Evolutionary conservation across 2,329 filamentous ascomycete species (phyloP).

Genomic region (Parafenestella ontariensis): DNA sequence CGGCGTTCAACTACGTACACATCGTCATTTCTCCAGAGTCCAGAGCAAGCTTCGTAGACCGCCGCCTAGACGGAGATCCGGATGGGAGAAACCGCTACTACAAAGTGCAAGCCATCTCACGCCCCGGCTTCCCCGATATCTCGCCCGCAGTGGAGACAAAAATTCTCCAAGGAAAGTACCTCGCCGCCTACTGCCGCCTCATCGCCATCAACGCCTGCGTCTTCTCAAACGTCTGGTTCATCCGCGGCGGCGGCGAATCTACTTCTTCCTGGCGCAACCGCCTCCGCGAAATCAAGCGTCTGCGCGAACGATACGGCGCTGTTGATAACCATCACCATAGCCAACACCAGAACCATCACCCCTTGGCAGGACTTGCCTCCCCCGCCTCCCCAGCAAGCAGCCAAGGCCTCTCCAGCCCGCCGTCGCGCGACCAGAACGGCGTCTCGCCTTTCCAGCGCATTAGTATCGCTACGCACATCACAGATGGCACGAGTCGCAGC

Average conservation of each 20-base stretch:
- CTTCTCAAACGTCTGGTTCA: constrained; percentile 89
- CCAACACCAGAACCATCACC: too few species aligned
- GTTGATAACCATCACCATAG: constrained; percentile 9
- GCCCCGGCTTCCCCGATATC: constrained; percentile 87
- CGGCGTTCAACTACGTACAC: constrained; percentile 95
- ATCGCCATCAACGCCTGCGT: constrained; percentile 92
- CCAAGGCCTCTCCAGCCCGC: constrained; percentile 36
- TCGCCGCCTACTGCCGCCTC: constrained; percentile 86
- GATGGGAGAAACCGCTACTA: constrained; percentile 69
- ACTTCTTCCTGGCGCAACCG: constrained; percentile 89
- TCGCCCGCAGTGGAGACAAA: constrained; percentile 90
- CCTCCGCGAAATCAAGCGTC: constrained; percentile 80
- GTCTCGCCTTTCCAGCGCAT: constrained; percentile 43
- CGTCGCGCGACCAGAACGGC: constrained; percentile 37
- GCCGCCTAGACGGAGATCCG: constrained; percentile 50
- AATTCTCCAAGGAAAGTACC: constrained; percentile 80
- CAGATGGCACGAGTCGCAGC: constrained; percentile 47
- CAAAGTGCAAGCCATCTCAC: constrained; percentile 87
- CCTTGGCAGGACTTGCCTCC: constrained; percentile 16
- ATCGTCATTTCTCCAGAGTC: constrained; percentile 94
- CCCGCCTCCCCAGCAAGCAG: constrained; percentile 31
- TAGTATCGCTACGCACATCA: constrained; percentile 46
- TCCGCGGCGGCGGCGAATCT: constrained; percentile 78
- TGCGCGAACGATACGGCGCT: constrained; percentile 67
- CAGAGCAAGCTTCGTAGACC: constrained; percentile 74